These are phyloP conservation scores for Sechiopsis laciniata DNA, from an alignment of 306 rosid species.

Conservation along the genomic window DNA sequence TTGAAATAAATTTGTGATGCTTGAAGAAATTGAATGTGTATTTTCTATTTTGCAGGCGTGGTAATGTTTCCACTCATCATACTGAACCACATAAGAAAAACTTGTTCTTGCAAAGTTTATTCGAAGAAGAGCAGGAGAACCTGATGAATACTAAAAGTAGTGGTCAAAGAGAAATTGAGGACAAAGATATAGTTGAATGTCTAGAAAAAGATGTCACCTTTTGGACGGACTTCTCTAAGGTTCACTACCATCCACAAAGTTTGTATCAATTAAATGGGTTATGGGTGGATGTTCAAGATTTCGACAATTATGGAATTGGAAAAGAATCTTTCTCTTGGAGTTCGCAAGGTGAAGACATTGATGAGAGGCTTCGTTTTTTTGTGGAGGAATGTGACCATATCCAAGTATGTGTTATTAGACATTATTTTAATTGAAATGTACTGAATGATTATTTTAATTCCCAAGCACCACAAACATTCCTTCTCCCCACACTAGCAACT, in stretches of 20 bases:
- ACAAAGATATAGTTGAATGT: constrained; percentile 49
- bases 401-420: constrained; percentile 44
- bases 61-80: constrained; percentile 55
- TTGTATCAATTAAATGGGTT: constrained; percentile 64
- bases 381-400: constrained; percentile 88
- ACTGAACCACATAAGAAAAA: constrained; percentile 52
- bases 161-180: constrained; percentile 42
- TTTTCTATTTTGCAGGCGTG: constrained; percentile 53
- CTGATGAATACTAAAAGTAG: constrained; percentile 25
- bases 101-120: constrained; percentile 66
- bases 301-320: constrained; percentile 79
- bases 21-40: constrained; percentile 8
- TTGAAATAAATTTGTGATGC: background rate
- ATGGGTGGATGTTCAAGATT: constrained; percentile 50
- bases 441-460: background rate
- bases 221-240: constrained; percentile 96
- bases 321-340: constrained; percentile 56
- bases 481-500: background rate
- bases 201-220: constrained; percentile 58
- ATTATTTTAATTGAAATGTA: background rate
- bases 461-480: background rate
- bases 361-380: constrained; percentile 76
- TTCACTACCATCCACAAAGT: constrained; percentile 80
- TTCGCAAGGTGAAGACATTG: constrained; percentile 66
- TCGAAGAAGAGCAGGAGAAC: constrained; percentile 48